Percentiles rank a stretch among this genome's conserved stretches.
phyloP scores from a whole-genome alignment of 768 basidiomycete genomes.

The Mycena chlorophos region DNA sequence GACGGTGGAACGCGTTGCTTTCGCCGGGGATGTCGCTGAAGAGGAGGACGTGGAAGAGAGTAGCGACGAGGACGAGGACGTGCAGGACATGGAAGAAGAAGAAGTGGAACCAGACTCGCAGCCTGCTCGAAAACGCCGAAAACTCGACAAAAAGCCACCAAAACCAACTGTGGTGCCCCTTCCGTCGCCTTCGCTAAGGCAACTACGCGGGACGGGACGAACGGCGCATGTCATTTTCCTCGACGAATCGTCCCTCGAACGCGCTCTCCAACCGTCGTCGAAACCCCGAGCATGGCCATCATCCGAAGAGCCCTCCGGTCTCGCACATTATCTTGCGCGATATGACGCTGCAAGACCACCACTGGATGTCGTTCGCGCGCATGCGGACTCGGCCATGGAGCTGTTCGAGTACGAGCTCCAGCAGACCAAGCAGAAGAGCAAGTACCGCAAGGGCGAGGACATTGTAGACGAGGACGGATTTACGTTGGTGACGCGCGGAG shows the following conservation, averaged over 20 bases:
- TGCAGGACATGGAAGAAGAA: constrained; percentile 31
- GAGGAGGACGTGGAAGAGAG: constrained; percentile 43
- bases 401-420: constrained; percentile 73
- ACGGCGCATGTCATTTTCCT: constrained; percentile 73
- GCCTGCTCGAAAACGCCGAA: constrained; percentile 40
- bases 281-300: constrained; percentile 66
- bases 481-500: constrained; percentile 90
- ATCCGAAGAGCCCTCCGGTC: constrained; percentile 63
- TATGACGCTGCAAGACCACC: constrained; percentile 74
- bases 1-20: constrained; percentile 72
- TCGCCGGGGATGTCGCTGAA: constrained; percentile 49
- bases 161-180: constrained; percentile 62
- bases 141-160: constrained; percentile 30
- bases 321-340: constrained; percentile 67
- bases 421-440: constrained; percentile 58
- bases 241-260: constrained; percentile 68
- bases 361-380: constrained; percentile 68
- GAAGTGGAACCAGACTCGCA: constrained; percentile 34
- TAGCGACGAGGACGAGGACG: constrained; percentile 44
- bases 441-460: constrained; percentile 81
- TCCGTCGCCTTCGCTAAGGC: constrained; percentile 54
- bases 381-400: constrained; percentile 77
- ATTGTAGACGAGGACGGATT: constrained; percentile 95
- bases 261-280: constrained; percentile 54
- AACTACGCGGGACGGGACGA: constrained; percentile 59